Evolutionary conservation across 768 basidiomycete genomes (phyloP), one percentile per base, ranked within the genome.

Genomic region (Boletus sp.): DNA sequence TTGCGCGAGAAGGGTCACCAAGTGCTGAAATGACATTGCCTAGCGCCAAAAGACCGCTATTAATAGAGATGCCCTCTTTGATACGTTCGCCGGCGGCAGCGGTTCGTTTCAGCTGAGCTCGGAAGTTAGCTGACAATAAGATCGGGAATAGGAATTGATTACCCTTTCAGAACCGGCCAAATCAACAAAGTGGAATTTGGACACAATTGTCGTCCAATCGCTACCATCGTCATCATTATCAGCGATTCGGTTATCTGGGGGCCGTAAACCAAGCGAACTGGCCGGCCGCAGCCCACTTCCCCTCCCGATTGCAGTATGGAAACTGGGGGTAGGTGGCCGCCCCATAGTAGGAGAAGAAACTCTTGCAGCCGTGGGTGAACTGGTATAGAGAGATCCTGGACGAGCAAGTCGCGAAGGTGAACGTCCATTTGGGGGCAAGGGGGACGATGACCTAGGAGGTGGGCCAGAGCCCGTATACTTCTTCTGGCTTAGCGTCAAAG

Each of bases 1-100:
- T 92, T 37, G 89, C 86, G 51, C 92, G 85, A 41, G 90, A 80
- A 32, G 96, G 96, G 73, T 98, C 96, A 7, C 93, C 96, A 18
- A 98, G 86, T 0, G 95, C 94, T 58, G 96, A 98, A 57, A 99
- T 98, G 66, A 99, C 97, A 72, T 99, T 99, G 46, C 97, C 97
- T 20, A 99, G 83, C 17, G 97, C 96, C 36, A 94, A 82, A 35
- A 99, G 84, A 58, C 97, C 97, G 59, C 92, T 90, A 77, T 99
- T 99, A 77, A 98, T 98, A 30, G 93, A 94, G 52, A 97, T 97
- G n/a, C 96, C 96, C 75, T 98, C 97, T 72, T 94, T 98, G 73
- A 96, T 92, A 54, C 96, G 89, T 60, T 98, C 96, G 5, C 97
- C 97, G 9, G 87, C 88, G 5, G 96, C 97, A 1, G 94, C 92